These are phyloP conservation scores for Metschnikowia rubicola DNA, from an alignment of 805 yeast genomes.

Conservation along the genomic window DNA sequence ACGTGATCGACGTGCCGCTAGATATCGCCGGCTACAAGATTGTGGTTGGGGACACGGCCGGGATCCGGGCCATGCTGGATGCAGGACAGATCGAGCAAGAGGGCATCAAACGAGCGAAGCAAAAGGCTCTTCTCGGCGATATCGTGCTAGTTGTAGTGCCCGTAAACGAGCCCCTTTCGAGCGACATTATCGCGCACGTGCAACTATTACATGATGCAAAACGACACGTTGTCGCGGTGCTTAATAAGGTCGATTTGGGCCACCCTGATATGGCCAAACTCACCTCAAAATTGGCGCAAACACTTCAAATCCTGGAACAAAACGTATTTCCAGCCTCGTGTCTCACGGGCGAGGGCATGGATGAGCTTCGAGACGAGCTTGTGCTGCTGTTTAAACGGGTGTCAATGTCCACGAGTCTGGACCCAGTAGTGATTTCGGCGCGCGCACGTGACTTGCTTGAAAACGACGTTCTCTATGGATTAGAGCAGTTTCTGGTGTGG, in stretches of 20 bases:
- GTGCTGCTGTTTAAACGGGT: slow-evolving; percentile 45
- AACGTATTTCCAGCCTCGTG: slow-evolving; percentile 55
- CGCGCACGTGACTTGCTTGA: slow-evolving; percentile 71
- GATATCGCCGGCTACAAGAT: slow-evolving; percentile 84
- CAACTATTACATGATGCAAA: slow-evolving; percentile 24
- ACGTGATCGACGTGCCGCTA: slow-evolving; percentile 73
- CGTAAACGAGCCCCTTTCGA: slow-evolving; percentile 24
- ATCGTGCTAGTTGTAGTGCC: slow-evolving; percentile 66
- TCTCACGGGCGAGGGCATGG: slow-evolving; percentile 51
- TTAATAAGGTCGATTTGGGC: slow-evolving; percentile 61
- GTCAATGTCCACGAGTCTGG: slow-evolving; percentile 48
- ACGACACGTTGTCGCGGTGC: slow-evolving; percentile 39
- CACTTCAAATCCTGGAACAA: slow-evolving; percentile 13
- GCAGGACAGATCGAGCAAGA: slow-evolving; percentile 65
- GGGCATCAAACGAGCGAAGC: slow-evolving; percentile 78
- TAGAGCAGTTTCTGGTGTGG: slow-evolving; percentile 56
- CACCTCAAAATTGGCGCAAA: slow-evolving; percentile 6
- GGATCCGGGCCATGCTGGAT: slow-evolving; percentile 53
- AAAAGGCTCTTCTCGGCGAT: slow-evolving; percentile 59
- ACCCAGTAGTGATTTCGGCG: slow-evolving; percentile 70
- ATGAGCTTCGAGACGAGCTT: slow-evolving; percentile 40
- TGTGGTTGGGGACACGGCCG: slow-evolving; percentile 89
- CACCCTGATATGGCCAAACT: slow-evolving; percentile 14
- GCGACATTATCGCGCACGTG: slow-evolving; percentile 41
- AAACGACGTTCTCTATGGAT: slow-evolving; percentile 75